Percentiles rank a stretch among this genome's conserved stretches.
Conservation (phyloP, 2,329 filamentous ascomycete genomes). For the Arthrobotrys megalospora region DNA sequence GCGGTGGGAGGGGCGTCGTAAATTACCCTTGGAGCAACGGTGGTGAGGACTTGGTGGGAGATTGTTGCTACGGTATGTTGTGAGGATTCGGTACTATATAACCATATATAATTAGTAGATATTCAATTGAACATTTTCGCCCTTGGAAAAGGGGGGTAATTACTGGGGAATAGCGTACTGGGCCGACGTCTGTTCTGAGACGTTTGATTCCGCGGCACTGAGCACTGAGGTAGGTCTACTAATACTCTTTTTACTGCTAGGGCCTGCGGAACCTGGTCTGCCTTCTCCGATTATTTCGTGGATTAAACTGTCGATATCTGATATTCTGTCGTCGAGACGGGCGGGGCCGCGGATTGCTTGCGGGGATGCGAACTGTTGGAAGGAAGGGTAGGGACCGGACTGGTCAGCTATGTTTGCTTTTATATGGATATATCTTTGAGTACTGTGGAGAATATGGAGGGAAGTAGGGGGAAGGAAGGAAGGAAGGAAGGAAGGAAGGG, state of each 20-base stretch:
- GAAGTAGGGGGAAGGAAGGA: background rate
- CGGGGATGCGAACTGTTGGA: constrained; percentile 53
- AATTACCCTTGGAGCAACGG: constrained; percentile 80
- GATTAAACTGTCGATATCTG: constrained; percentile 85
- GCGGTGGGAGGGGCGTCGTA: constrained; percentile 84
- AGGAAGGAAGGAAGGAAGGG: background rate
- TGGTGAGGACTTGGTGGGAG: constrained; percentile 77
- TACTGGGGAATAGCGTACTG: constrained; percentile 63
- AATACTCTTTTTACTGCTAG: constrained; percentile 76
- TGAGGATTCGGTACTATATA: constrained; percentile 65
- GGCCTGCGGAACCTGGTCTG: constrained; percentile 78
- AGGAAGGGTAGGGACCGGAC: no score
- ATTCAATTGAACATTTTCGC: constrained; percentile 60
- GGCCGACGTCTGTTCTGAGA: constrained; percentile 74
- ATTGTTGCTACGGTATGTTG: constrained; percentile 51
- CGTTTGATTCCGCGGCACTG: constrained; percentile 85
- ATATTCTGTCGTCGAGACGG: constrained; percentile 68
- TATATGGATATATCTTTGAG: constrained; percentile 1
- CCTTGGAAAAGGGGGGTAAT: constrained; percentile 20
- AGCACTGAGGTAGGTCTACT: constrained; percentile 84
- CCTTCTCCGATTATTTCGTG: constrained; percentile 85
- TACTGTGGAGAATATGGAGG: constrained; percentile 1
- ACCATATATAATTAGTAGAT: constrained; percentile 55
- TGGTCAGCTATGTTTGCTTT: constrained; percentile 4
- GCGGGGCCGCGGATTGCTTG: constrained; percentile 44